Evolutionary conservation across 805 yeast genomes (phyloP).

Genomic region (Candida suzukii): DNA sequence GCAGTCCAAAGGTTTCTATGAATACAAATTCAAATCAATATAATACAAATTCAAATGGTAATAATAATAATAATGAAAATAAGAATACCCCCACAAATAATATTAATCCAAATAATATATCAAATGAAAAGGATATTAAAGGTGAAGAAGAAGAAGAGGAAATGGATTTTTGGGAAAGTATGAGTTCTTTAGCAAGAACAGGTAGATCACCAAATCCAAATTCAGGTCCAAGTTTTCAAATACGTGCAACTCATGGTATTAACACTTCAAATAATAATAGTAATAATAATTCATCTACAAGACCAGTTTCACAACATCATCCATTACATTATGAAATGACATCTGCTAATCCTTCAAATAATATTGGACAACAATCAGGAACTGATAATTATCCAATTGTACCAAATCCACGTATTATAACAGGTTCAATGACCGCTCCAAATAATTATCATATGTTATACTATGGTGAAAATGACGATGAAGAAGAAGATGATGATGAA

Average conservation of each 20-base stretch:
- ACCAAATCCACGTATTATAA: slow-evolving; percentile 1
- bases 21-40: neutral
- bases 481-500: slow-evolving; percentile 26
- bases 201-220: neutral
- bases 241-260: neutral
- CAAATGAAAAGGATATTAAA: too few species aligned
- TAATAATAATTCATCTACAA: slow-evolving; percentile 2
- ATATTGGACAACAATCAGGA: too few species aligned
- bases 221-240: neutral
- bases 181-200: slow-evolving; percentile 46
- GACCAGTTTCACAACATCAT: slow-evolving; percentile 49
- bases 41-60: neutral
- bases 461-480: slow-evolving; percentile 16
- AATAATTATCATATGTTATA: slow-evolving; percentile 1
- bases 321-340: slow-evolving; percentile 34
- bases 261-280: neutral
- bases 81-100: too few species aligned
- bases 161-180: slow-evolving; percentile 64
- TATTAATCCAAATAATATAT: too few species aligned
- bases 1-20: neutral
- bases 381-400: neutral
- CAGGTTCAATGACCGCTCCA: slow-evolving; percentile 3
- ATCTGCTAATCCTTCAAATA: slow-evolving; percentile 15
- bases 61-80: too few species aligned
- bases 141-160: slow-evolving; percentile 52